Evolutionary conservation across 371 early-diverging fungal genomes (phyloP), one percentile per base, ranked within the genome.

Genomic region (Lichtheimia corymbifera): DNA sequence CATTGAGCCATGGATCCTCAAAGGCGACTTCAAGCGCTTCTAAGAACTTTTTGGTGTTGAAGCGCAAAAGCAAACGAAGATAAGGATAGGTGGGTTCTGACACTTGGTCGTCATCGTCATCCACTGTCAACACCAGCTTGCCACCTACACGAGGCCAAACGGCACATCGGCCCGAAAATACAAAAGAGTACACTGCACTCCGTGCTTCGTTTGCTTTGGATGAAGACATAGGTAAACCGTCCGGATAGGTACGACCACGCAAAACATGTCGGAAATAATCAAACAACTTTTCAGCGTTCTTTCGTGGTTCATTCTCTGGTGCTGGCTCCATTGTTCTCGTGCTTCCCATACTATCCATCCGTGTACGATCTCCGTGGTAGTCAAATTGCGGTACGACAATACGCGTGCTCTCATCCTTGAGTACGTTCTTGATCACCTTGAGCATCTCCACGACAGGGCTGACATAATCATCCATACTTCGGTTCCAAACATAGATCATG

Each of bases 401-500:
- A 25, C 55, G 43, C 43, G 57, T 56, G 42, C 50, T 52, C 40
- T 57, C 58, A 12, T 64, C 63, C 45, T 82, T 78, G n/a, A 88
- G 67, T 4, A 86, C 81, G 5, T 58, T 35, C 30, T 83, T 82
- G 43, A 90, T 76, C 7, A 88, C 77, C 56, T 82, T 79, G 5
- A 93, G 73, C 58, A 93, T 78, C 53, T 89, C 89, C 22, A 92
- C 86, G 4, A 92, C 77, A 0, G 93, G 93, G 25, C 88, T 87
- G n/a, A 90, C 90, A 74, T 84, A 92, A 63, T 94, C 94, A 4
- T 83, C 74, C 71, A 92, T 81, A 28, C 85, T 86, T 54, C 83
- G 72, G 62, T 88, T 92, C 88, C 89, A 92, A 0, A 92, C 88
- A 64, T 88, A 92, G 63, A 91, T 89, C 69, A 92, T 77, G 1